Conservation (phyloP, 2,329 filamentous ascomycete species). For the Pseudogymnoascus sp. region DNA sequence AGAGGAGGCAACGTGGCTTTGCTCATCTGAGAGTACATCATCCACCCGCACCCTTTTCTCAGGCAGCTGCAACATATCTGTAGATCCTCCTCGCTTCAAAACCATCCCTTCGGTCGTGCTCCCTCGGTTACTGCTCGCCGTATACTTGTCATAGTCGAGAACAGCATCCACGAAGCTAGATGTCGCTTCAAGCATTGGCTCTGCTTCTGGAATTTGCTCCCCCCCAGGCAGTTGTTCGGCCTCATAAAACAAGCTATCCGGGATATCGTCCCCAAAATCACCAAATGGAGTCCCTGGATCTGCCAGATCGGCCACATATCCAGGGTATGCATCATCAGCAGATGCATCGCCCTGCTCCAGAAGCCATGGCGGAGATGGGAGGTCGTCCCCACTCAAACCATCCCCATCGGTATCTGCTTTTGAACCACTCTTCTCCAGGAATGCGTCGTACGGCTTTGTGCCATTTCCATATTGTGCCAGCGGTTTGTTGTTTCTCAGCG, state of each 20-base stretch:
- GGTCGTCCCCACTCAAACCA: slow-evolving; percentile 32
- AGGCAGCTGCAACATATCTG: background rate
- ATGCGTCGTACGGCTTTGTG: slow-evolving; percentile 21
- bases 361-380: slow-evolving; percentile 34
- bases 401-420: slow-evolving; percentile 6
- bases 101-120: background rate
- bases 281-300: slow-evolving; percentile 15
- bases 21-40: background rate
- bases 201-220: slow-evolving; percentile 14
- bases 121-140: slow-evolving; percentile 1
- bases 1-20: background rate
- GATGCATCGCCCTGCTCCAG: slow-evolving; percentile 17
- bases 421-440: slow-evolving; percentile 15
- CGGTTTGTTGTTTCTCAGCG: slow-evolving; percentile 25
- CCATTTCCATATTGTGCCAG: slow-evolving; percentile 25
- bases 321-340: slow-evolving; percentile 8
- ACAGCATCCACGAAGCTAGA: slow-evolving; percentile 24
- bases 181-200: slow-evolving; percentile 15
- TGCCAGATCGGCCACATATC: slow-evolving; percentile 9
- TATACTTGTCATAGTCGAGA: slow-evolving; percentile 25
- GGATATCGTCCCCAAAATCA: slow-evolving; percentile 25
- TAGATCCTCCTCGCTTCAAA: background rate
- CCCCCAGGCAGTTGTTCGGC: background rate
- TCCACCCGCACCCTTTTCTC: slow-evolving; percentile 1
- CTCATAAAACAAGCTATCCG: slow-evolving; percentile 23